These are phyloP conservation scores for Hemisphaericaspora xylanilytica DNA, from an alignment of 1,139 yeast genomes.

Conservation along the genomic window DNA sequence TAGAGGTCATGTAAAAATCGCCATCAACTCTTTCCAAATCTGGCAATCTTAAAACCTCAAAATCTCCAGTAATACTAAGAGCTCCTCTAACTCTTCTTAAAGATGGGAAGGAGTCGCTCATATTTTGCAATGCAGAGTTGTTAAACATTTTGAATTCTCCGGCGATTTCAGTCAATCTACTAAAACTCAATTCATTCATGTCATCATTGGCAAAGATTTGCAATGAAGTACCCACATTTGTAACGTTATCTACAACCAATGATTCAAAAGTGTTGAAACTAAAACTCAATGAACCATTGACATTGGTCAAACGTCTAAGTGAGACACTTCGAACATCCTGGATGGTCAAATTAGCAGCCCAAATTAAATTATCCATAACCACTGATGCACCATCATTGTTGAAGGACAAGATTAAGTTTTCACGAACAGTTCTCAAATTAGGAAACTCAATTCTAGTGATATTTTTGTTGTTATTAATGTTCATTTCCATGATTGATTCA, in stretches of 20 bases:
- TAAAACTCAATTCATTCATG: slow-evolving; percentile 29
- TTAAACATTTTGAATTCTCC: slow-evolving; percentile 46
- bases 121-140: slow-evolving; percentile 40
- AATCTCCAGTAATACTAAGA: slow-evolving; percentile 38
- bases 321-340: slow-evolving; percentile 39
- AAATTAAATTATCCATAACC: slow-evolving; percentile 34
- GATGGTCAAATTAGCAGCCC: slow-evolving; percentile 47
- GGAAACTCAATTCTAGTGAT: slow-evolving; percentile 36
- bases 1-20: slow-evolving; percentile 39
- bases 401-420: slow-evolving; percentile 41
- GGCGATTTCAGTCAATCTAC: slow-evolving; percentile 35
- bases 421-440: slow-evolving; percentile 33
- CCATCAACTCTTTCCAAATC: slow-evolving; percentile 41
- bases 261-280: slow-evolving; percentile 41
- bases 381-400: slow-evolving; percentile 44
- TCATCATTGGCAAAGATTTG: slow-evolving; percentile 46
- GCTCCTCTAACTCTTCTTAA: slow-evolving; percentile 44
- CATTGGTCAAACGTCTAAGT: slow-evolving; percentile 35
- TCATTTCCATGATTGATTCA: slow-evolving; percentile 33
- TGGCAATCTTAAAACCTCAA: slow-evolving; percentile 40
- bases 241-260: slow-evolving; percentile 30
- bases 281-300: slow-evolving; percentile 42
- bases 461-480: slow-evolving; percentile 48
- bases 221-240: slow-evolving; percentile 40
- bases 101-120: slow-evolving; percentile 28